Percentiles rank a stretch among this genome's conserved stretches.
Conservation (phyloP, 495 filamentous ascomycete genomes). For the Aeminium ludgeri region DNA sequence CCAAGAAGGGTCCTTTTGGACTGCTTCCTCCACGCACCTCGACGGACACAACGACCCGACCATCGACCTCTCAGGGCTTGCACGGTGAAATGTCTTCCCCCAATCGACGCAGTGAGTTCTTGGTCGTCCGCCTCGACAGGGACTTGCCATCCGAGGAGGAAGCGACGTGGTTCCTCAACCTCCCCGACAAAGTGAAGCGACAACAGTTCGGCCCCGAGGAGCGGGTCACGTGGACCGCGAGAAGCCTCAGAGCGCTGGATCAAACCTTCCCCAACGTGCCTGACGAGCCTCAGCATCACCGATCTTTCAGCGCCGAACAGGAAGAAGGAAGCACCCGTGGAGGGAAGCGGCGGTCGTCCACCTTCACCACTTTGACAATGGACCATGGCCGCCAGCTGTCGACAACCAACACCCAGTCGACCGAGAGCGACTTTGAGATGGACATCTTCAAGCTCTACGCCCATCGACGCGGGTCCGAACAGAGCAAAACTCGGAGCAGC, state of each 20-base stretch:
- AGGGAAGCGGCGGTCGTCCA: too few relatives aligned
- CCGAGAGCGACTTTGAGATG: not conserved
- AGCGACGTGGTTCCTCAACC: constrained; percentile 50
- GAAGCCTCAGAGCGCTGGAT: not conserved
- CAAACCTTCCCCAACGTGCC: not conserved
- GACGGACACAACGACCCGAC: not conserved
- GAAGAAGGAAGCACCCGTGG: not conserved
- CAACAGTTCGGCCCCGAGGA: constrained; percentile 60
- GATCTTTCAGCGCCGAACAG: not conserved
- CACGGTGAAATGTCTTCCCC: not conserved
- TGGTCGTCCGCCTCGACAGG: constrained; percentile 1
- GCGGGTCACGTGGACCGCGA: constrained; percentile 25
- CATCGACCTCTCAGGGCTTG: not conserved
- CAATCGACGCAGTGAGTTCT: not conserved
- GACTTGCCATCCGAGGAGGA: constrained; percentile 32
- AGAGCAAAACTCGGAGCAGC: not conserved
- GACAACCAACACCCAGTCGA: too few relatives aligned
- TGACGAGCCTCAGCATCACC: not conserved
- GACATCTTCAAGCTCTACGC: constrained; percentile 3
- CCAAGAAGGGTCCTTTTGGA: not conserved
- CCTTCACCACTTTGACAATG: too few relatives aligned
- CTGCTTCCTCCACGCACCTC: not conserved
- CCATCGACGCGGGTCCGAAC: not conserved
- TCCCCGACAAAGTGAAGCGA: constrained; percentile 55
- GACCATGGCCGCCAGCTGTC: too few relatives aligned